A percentile compares a stretch with the other conserved stretches of the same genome.
Conservation (phyloP, 345 rosid genomes). For the Brassica incana region DNA sequence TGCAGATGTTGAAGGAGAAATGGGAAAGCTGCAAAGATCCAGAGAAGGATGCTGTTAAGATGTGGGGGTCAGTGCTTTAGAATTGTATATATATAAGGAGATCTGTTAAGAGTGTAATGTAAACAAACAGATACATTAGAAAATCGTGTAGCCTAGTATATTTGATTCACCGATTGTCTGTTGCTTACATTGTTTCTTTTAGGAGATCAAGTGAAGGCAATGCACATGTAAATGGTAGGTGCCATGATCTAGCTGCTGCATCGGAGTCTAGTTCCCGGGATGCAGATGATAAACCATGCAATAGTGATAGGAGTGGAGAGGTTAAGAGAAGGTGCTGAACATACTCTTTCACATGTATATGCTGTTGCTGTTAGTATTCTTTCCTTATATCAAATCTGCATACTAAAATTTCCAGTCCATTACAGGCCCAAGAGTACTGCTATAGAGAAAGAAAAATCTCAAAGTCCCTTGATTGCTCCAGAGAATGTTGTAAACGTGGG, state of each 20-base stretch:
- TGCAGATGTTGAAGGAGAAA: constrained; percentile 71
- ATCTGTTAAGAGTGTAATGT: constrained; percentile 6
- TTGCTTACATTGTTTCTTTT: constrained; percentile 21
- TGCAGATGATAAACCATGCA: constrained; percentile 68
- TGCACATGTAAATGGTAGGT: constrained; percentile 47
- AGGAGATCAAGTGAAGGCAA: constrained; percentile 48
- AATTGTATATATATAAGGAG: constrained; percentile 12
- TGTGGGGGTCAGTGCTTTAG: constrained; percentile 61
- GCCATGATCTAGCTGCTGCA: constrained; percentile 49
- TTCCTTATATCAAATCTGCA: constrained; percentile 13
- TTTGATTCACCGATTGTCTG: constrained; percentile 12
- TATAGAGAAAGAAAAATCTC: constrained; percentile 44
- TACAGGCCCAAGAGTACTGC: constrained; percentile 49
- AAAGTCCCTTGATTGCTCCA: constrained; percentile 39
- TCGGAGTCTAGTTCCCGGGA: constrained; percentile 79
- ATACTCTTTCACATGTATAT: constrained; percentile 12
- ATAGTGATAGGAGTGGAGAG: constrained; percentile 62
- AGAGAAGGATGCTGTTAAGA: constrained; percentile 56
- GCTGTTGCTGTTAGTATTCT: constrained; percentile 13
- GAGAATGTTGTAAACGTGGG: constrained; percentile 43
- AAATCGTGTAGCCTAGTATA: background rate
- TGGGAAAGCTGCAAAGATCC: constrained; percentile 78
- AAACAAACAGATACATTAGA: background rate
- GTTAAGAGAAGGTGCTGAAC: constrained; percentile 55
- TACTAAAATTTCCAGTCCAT: constrained; percentile 26